phyloP scores from a whole-genome alignment of 768 basidiomycete genomes.

The Boletus rubropictus region DNA sequence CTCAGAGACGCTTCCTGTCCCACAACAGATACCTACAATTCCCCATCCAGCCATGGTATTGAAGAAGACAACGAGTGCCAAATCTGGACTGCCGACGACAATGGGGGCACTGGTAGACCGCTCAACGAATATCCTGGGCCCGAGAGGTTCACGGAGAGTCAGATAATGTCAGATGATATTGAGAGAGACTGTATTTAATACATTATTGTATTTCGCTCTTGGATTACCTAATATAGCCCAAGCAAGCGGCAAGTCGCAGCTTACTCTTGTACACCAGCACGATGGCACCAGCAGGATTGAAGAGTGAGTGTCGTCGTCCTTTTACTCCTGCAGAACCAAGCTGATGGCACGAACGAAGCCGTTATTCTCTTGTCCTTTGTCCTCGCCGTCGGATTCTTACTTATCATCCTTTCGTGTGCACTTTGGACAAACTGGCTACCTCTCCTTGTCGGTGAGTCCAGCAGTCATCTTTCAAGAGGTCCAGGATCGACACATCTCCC shows the following conservation, averaged over 20 bases:
- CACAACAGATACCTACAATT: conserved; percentile 8
- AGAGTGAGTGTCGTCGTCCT: conserved; percentile 44
- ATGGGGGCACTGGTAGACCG: conserved; percentile 29
- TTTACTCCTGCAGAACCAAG: not conserved
- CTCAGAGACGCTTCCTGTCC: conserved; percentile 24
- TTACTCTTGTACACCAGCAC: conserved; percentile 3
- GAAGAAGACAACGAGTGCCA: conserved; percentile 22
- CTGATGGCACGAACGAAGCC: conserved; percentile 43
- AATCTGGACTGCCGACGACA: conserved; percentile 21
- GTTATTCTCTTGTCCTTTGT: conserved; percentile 97
- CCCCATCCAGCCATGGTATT: not conserved
- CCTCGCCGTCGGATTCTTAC: conserved; percentile 93
- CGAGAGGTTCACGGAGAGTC: conserved; percentile 28
- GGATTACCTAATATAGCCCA: conserved; percentile 23
- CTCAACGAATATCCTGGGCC: conserved; percentile 32
- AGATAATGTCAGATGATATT: too few species aligned
- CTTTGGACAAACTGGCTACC: conserved; percentile 97
- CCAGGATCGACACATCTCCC: not conserved
- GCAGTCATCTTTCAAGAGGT: not conserved
- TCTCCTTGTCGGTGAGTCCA: conserved; percentile 79
- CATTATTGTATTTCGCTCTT: not conserved
- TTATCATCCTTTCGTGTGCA: conserved; percentile 96
- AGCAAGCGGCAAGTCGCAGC: not conserved
- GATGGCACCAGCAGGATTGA: conserved; percentile 65
- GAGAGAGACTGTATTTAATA: conserved; percentile 9